phyloP scores from a whole-genome alignment of 768 basidiomycete genomes.

The Boletus rex-veris region DNA sequence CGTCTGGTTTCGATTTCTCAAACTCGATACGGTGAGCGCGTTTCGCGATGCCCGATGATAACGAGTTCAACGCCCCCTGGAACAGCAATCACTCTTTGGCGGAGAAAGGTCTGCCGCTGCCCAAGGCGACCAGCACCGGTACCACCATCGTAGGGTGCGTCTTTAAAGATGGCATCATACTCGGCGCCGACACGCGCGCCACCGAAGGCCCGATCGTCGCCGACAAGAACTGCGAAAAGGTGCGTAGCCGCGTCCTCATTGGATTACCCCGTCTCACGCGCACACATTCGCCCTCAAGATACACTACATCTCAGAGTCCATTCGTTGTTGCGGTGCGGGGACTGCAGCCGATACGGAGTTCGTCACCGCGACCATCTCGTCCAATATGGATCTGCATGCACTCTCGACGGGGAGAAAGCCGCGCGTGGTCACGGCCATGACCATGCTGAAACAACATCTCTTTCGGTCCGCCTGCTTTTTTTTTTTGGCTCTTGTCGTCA shows the following conservation, averaged over 20 bases:
- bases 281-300: constrained; percentile 52
- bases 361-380: constrained; percentile 90
- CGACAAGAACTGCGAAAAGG: constrained; percentile 99
- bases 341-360: constrained; percentile 99
- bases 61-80: not conserved
- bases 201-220: constrained; percentile 93
- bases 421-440: constrained; percentile 96
- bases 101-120: constrained; percentile 67
- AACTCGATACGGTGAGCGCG: constrained; percentile 61
- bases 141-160: constrained; percentile 98
- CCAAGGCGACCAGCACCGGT: constrained; percentile 88
- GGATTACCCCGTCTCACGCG: not conserved
- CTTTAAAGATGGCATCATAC: constrained; percentile 87
- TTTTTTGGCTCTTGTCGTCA: not conserved
- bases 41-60: not conserved
- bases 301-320: constrained; percentile 93
- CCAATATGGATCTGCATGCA: constrained; percentile 91
- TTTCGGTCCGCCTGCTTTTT: constrained; percentile 55
- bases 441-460: constrained; percentile 95
- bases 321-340: constrained; percentile 97
- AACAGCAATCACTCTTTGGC: constrained; percentile 69
- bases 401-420: constrained; percentile 90
- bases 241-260: constrained; percentile 29
- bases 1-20: constrained; percentile 74
- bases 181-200: constrained; percentile 96